These are phyloP conservation scores for Litsea cubeba DNA, from an alignment of 164 flowering plant species.

Conservation along the genomic window DNA sequence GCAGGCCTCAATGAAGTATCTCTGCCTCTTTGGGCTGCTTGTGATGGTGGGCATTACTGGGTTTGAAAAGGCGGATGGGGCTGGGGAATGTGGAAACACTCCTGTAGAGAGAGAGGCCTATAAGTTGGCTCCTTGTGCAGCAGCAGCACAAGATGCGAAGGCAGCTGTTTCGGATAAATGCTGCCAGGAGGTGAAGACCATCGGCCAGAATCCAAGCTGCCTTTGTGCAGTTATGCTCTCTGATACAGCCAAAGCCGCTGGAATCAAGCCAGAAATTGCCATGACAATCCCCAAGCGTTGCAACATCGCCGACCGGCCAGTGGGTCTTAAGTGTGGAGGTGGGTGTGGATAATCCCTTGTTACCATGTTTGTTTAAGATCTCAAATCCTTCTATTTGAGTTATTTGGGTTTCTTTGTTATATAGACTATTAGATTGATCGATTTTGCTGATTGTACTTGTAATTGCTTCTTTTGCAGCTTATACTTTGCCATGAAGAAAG, in stretches of 20 bases:
- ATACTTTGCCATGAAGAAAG: constrained; percentile 45
- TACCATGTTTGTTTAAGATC: no score
- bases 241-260: constrained; percentile 41
- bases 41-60: constrained; percentile 20
- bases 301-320: constrained; percentile 69
- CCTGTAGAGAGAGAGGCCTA: constrained; percentile 42
- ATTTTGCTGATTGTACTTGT: background rate
- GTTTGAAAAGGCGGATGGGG: constrained; percentile 24
- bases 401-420: background rate
- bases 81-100: constrained; percentile 47
- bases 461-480: constrained; percentile 38
- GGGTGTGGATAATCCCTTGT: background rate
- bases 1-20: constrained; percentile 27
- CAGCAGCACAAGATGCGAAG: constrained; percentile 38
- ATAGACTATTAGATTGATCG: no score
- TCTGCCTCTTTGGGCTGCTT: constrained; percentile 27
- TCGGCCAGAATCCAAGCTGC: constrained; percentile 59
- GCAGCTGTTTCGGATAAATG: constrained; percentile 35
- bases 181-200: constrained; percentile 37
- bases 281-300: constrained; percentile 73
- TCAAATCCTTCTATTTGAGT: no score
- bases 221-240: constrained; percentile 81
- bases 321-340: constrained; percentile 81
- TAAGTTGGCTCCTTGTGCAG: constrained; percentile 46
- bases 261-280: constrained; percentile 55